phyloP scores from a whole-genome alignment of 805 yeast genomes.

The Yamadazyma takamatsuzukensis region DNA sequence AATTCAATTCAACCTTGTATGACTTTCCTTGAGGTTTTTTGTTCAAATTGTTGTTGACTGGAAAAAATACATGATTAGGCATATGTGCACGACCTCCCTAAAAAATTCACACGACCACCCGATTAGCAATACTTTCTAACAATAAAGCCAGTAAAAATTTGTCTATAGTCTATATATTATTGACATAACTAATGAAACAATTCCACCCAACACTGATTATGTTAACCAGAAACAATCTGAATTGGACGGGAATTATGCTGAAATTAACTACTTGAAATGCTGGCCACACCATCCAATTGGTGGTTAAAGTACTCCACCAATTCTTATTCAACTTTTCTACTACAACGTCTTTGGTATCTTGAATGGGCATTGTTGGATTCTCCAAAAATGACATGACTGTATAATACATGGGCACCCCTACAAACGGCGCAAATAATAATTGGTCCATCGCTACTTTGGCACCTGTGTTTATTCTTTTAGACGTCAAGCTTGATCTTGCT shows the following conservation, averaged over 20 bases:
- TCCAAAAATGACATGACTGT: slow-evolving; percentile 67
- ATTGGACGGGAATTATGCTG: slow-evolving; percentile 66
- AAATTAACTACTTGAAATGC: slow-evolving; percentile 77
- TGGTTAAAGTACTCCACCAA: slow-evolving; percentile 62
- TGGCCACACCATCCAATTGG: slow-evolving; percentile 93
- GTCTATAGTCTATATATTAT: no score
- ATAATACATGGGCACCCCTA: slow-evolving; percentile 68
- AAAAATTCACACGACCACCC: not conserved
- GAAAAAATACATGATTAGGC: not conserved
- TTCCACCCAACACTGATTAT: slow-evolving; percentile 79
- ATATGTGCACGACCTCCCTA: not conserved
- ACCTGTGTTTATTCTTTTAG: slow-evolving; percentile 16
- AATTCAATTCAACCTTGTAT: no score
- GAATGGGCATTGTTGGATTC: slow-evolving; percentile 36
- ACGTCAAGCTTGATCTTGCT: no score
- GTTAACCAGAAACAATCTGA: slow-evolving; percentile 67
- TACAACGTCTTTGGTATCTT: no score
- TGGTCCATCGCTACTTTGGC: slow-evolving; percentile 69
- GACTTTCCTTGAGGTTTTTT: no score
- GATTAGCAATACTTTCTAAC: not conserved
- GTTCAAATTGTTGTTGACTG: not conserved
- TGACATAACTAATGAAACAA: slow-evolving; percentile 60
- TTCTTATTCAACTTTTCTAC: slow-evolving; percentile 45
- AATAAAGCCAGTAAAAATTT: not conserved
- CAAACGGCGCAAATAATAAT: slow-evolving; percentile 69